Evolutionary conservation across 2,329 filamentous ascomycete species (phyloP).

Genomic region (Microdochium nivale): DNA sequence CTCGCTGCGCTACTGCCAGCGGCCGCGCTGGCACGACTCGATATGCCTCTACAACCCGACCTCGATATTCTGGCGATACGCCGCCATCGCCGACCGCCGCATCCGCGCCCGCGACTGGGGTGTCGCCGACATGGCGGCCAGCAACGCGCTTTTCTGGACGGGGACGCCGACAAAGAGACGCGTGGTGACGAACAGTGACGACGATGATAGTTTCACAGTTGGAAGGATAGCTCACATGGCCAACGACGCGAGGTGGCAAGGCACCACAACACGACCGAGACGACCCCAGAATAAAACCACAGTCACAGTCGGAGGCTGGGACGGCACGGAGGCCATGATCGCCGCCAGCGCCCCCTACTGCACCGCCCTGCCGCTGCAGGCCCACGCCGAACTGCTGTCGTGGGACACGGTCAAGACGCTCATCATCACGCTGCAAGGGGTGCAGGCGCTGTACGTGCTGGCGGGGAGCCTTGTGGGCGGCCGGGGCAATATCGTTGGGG

Average conservation of each 20-base stretch:
- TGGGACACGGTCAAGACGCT: conserved; percentile 11
- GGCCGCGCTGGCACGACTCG: conserved; percentile 19
- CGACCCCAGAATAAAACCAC: neutral
- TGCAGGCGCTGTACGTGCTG: conserved; percentile 3
- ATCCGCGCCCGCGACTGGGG: conserved; percentile 19
- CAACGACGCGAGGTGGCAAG: neutral
- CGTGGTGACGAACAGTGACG: neutral
- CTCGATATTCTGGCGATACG: conserved; percentile 27
- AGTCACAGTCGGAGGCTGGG: conserved; percentile 15
- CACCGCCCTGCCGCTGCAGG: conserved; percentile 8
- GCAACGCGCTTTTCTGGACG: conserved; percentile 25
- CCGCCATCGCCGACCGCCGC: conserved; percentile 22
- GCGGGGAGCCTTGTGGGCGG: conserved; percentile 1
- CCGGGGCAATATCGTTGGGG: conserved; percentile 4
- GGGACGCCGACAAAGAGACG: neutral
- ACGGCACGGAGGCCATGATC: conserved; percentile 21
- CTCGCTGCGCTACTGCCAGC: neutral
- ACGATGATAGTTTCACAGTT: no score
- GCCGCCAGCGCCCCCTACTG: conserved; percentile 4
- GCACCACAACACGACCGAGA: neutral
- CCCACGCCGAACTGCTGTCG: conserved; percentile 6
- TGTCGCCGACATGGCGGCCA: conserved; percentile 16
- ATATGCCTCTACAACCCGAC: conserved; percentile 24
- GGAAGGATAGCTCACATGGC: no score
- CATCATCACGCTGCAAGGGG: conserved; percentile 14